Conservation (phyloP, 2,329 filamentous ascomycete genomes). For the Zalaria obscura region DNA sequence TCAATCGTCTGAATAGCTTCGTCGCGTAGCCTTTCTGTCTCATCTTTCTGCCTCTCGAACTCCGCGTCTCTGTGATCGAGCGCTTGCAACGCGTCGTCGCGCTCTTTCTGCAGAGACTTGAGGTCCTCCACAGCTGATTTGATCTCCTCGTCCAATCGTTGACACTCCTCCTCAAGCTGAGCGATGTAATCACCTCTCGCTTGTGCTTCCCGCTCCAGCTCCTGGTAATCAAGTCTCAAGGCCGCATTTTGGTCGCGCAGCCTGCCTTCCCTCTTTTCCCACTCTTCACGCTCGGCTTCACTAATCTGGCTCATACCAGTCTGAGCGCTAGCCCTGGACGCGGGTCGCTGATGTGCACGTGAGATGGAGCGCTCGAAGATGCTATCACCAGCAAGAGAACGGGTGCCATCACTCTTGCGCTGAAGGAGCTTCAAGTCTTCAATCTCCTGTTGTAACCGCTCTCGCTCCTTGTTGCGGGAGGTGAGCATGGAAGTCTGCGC, state of each 20-base stretch:
- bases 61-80: constrained; percentile 49
- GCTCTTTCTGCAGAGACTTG: constrained; percentile 63
- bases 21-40: constrained; percentile 36
- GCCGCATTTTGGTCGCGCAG: constrained; percentile 77
- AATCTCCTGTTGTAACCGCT: constrained; percentile 89
- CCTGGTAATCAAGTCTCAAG: constrained; percentile 78
- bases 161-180: constrained; percentile 50
- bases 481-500: constrained; percentile 97
- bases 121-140: constrained; percentile 69
- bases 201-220: constrained; percentile 70
- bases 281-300: constrained; percentile 70
- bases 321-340: constrained; percentile 57
- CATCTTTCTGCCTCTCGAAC: constrained; percentile 40
- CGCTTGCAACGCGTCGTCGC: constrained; percentile 69
- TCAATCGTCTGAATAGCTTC: constrained; percentile 48
- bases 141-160: constrained; percentile 65
- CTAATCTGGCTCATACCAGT: constrained; percentile 50
- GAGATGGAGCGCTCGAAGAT: constrained; percentile 91
- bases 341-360: constrained; percentile 55
- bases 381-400: constrained; percentile 62
- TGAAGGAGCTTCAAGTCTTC: constrained; percentile 88
- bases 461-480: constrained; percentile 87
- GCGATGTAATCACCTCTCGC: constrained; percentile 70
- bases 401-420: constrained; percentile 49
- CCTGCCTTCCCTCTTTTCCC: constrained; percentile 71